Percentiles rank a stretch among this genome's conserved stretches.
phyloP scores from a whole-genome alignment of 73 alveolate genomes.

The Symbiodinium pilosum region DNA sequence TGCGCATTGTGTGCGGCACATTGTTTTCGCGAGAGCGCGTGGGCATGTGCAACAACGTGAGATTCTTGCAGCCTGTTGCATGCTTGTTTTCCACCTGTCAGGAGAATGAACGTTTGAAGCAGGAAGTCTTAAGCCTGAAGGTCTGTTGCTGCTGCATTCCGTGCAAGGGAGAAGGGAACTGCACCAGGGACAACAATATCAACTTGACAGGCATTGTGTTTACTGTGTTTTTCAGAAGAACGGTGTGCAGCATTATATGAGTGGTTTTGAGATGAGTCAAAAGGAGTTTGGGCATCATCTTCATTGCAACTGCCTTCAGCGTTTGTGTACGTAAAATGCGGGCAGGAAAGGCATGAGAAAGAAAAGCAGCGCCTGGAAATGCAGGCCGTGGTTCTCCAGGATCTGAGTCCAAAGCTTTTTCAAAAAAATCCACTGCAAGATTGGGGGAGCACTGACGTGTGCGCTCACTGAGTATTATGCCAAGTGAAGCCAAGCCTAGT shows the following conservation, averaged over 20 bases:
- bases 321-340: background rate
- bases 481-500: too few species aligned
- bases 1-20: too few species aligned
- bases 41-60: background rate
- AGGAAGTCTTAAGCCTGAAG: slow-evolving; percentile 33
- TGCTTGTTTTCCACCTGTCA: background rate
- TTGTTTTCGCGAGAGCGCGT: background rate
- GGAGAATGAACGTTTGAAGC: slow-evolving; percentile 88
- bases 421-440: too few species aligned
- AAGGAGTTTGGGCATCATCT: too few species aligned
- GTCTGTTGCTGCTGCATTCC: background rate
- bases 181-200: background rate
- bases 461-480: too few species aligned
- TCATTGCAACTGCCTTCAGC: background rate
- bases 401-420: too few species aligned
- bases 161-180: background rate
- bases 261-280: too few species aligned
- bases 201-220: too few species aligned
- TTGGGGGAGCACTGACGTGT: too few species aligned
- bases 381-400: background rate
- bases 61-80: too few species aligned
- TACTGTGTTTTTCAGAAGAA: too few species aligned
- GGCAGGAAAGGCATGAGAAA: slow-evolving; percentile 58
- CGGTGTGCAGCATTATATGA: too few species aligned
- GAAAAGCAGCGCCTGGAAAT: slow-evolving; percentile 47